Percentiles rank a stretch among this genome's conserved stretches.
These are phyloP conservation scores for Atalantia buxifolia DNA, from an alignment of 345 rosid species.

Conservation along the genomic window DNA sequence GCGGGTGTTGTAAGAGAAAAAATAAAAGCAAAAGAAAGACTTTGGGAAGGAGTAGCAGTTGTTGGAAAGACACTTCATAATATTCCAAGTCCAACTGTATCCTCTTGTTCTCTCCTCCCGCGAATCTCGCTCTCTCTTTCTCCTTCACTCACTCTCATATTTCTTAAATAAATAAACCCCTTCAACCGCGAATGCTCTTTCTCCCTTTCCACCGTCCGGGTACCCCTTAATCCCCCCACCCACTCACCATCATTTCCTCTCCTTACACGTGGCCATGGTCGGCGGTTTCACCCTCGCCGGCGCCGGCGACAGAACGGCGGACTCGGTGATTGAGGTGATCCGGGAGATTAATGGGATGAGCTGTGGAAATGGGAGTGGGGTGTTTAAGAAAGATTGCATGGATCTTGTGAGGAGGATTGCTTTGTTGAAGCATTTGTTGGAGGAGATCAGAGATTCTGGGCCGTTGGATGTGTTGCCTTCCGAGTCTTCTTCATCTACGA, in stretches of 20 bases:
- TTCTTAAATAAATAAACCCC: background rate
- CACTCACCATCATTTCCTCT: no score
- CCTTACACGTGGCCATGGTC: constrained; percentile 9
- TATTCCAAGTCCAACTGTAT: constrained; percentile 56
- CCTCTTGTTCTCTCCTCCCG: constrained; percentile 25
- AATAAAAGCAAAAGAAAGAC: background rate
- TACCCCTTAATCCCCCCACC: background rate
- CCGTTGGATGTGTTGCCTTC: constrained; percentile 16
- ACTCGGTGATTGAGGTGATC: constrained; percentile 25
- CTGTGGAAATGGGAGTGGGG: constrained; percentile 6
- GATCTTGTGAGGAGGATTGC: constrained; percentile 81
- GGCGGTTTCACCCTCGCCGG: constrained; percentile 15
- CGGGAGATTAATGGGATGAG: constrained; percentile 14
- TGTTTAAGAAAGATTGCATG: constrained; percentile 67
- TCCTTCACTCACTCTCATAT: background rate
- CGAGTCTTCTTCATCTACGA: constrained; percentile 17
- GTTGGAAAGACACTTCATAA: constrained; percentile 31
- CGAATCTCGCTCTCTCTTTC: constrained; percentile 38
- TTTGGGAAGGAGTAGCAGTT: background rate
- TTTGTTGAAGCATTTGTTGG: constrained; percentile 69
- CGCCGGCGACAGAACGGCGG: constrained; percentile 20
- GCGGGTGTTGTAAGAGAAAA: background rate
- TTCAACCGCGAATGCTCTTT: background rate
- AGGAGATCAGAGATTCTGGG: constrained; percentile 59
- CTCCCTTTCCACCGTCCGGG: background rate